Percentiles rank a stretch among this genome's conserved stretches.
Evolutionary conservation across 2,329 filamentous ascomycete species (phyloP).

Genomic region (Lasiodiplodia theobromae): DNA sequence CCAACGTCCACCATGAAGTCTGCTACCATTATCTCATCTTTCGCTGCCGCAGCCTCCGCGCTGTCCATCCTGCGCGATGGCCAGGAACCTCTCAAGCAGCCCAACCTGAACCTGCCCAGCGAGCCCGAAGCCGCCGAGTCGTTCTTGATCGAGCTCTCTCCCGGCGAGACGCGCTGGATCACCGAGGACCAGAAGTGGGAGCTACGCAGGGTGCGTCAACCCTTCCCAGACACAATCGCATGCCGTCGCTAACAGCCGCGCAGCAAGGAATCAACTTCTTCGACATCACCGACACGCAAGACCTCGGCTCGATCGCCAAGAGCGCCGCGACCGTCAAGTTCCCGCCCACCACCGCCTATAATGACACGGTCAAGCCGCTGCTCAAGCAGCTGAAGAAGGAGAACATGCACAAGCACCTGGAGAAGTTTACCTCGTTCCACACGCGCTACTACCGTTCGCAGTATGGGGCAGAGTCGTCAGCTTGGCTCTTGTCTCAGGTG

Average conservation of each 20-base stretch:
- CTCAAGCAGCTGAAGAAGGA: conserved; percentile 73
- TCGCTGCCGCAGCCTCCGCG: conserved; percentile 29
- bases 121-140: conserved; percentile 39
- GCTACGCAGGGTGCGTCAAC: conserved; percentile 75
- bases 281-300: conserved; percentile 82
- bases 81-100: conserved; percentile 28
- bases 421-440: conserved; percentile 79
- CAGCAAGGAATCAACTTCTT: conserved; percentile 89
- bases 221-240: not conserved
- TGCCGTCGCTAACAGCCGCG: conserved; percentile 35
- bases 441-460: conserved; percentile 83
- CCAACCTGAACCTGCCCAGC: not conserved
- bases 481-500: conserved; percentile 83
- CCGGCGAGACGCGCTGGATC: conserved; percentile 83
- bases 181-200: conserved; percentile 97
- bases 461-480: conserved; percentile 81
- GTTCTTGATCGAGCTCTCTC: conserved; percentile 84
- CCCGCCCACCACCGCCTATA: conserved; percentile 70
- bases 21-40: conserved; percentile 22
- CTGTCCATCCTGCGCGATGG: conserved; percentile 26
- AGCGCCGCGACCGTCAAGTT: conserved; percentile 62
- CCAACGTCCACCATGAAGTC: conserved; percentile 28
- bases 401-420: conserved; percentile 79
- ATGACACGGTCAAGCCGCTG: conserved; percentile 71
- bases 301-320: conserved; percentile 61